Conservation (phyloP, 371 early-diverging fungal genomes). For the Phascolomyces articulosus region DNA sequence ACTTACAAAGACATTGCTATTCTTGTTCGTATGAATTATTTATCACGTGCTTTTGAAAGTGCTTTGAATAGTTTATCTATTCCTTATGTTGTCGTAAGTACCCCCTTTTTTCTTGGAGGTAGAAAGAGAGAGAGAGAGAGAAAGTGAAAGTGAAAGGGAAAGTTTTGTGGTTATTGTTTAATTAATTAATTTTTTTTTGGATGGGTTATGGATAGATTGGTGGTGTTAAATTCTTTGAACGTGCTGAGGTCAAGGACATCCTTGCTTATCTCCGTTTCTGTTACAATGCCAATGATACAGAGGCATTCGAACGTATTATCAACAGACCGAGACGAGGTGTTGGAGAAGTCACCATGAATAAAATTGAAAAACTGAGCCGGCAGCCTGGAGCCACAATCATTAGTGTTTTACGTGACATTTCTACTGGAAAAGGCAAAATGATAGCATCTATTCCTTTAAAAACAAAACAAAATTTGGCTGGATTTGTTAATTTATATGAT, state of each 20-base stretch:
- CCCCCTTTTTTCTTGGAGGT: no score
- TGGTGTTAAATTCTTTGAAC: slow-evolving; percentile 42
- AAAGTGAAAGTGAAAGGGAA: no score
- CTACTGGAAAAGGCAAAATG: not conserved
- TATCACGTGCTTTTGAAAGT: slow-evolving; percentile 50
- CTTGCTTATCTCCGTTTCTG: slow-evolving; percentile 49
- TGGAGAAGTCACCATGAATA: slow-evolving; percentile 39
- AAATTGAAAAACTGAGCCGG: slow-evolving; percentile 24
- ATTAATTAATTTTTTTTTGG: no score
- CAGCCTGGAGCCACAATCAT: slow-evolving; percentile 12
- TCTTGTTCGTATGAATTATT: slow-evolving; percentile 47
- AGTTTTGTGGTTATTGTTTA: no score
- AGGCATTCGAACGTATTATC: slow-evolving; percentile 47
- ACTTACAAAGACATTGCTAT: slow-evolving; percentile 58
- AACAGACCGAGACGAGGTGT: slow-evolving; percentile 51
- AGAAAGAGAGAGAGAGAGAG: no score
- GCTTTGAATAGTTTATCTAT: slow-evolving; percentile 43
- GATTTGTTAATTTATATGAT: slow-evolving; percentile 11
- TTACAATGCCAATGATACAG: slow-evolving; percentile 46
- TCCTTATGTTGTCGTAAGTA: slow-evolving; percentile 50
- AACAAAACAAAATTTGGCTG: slow-evolving; percentile 5
- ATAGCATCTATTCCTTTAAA: not conserved
- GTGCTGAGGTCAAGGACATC: slow-evolving; percentile 50
- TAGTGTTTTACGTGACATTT: slow-evolving; percentile 6
- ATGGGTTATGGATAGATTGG: no score